Percentiles rank a stretch among this genome's conserved stretches.
These are phyloP conservation scores for Alternaria infectoria DNA, from an alignment of 2,329 filamentous ascomycete species.

Conservation along the genomic window DNA sequence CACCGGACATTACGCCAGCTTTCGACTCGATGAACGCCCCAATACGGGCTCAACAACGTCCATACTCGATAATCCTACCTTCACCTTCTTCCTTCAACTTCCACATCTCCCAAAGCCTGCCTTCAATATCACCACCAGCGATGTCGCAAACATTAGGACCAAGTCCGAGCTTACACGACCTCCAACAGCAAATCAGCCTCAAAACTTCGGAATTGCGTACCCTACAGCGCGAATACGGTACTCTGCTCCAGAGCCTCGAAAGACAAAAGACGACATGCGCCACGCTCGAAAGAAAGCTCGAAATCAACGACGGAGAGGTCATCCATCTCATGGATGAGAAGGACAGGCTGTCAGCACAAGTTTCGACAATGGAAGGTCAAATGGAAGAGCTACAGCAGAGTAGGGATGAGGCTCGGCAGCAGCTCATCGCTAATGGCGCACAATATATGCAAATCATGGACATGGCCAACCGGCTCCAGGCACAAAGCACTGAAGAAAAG, in stretches of 20 bases:
- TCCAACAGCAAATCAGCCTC: conserved; percentile 62
- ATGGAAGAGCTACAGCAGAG: conserved; percentile 57
- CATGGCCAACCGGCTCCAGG: conserved; percentile 56
- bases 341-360: conserved; percentile 55
- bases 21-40: conserved; percentile 51
- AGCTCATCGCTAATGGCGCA: conserved; percentile 52
- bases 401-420: conserved; percentile 55
- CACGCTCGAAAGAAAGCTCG: conserved; percentile 55
- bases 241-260: conserved; percentile 59
- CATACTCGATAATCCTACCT: conserved; percentile 31
- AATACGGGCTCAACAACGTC: conserved; percentile 32
- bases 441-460: conserved; percentile 61
- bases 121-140: conserved; percentile 34
- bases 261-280: conserved; percentile 58
- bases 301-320: conserved; percentile 50
- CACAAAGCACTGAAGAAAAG: conserved; percentile 51
- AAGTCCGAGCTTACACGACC: conserved; percentile 53
- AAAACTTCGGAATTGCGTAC: conserved; percentile 61
- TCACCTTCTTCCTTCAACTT: conserved; percentile 42
- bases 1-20: conserved; percentile 48
- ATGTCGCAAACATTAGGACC: conserved; percentile 37
- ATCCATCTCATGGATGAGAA: conserved; percentile 60
- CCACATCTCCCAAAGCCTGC: conserved; percentile 22
- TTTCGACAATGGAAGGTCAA: conserved; percentile 56
- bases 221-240: conserved; percentile 61